Base-by-base conservation (phyloP, 495 filamentous ascomycete species). In the Tuber brumale region DNA sequence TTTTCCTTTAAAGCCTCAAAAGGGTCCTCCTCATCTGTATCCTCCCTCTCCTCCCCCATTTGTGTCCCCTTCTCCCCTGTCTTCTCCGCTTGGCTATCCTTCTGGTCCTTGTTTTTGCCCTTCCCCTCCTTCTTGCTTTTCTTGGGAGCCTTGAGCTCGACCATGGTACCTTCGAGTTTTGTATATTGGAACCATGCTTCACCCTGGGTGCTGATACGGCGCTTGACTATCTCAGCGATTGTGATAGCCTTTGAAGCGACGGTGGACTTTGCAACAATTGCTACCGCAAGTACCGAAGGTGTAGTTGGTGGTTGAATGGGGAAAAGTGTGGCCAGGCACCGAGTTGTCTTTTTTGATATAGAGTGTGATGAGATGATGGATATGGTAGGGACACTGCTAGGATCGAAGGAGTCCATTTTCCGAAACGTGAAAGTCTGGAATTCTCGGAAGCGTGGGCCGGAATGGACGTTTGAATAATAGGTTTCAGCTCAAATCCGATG, bases 121-220 rank as follows among this genome's bases (percentile, higher is more conserved):
- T 41, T 35, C 21, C 9, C 76, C 10, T 57, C 66, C 42, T n/a
- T 45, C 70, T 72, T 41, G 72, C 79, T 75, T 27, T 74, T 70
- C 57, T 16, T 66, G 27, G 57, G 57, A 35, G 57, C 57, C 57
- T 35, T 66, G 19, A 66, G 57, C 42, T 76, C 66, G 69, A 84
- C 81, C 70, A 85, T 82, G 41, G 83, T 72, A 72, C 85, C 78
- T 71, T 84, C 84, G 42, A 90, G 77, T 8, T 85, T 80, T 69
- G 87, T 88, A 76, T 93, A 93, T 81, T 92, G 89, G 79, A 84
- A 92, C 87, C 88, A 91, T 74, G 84, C 85, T 66, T 85, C 85
- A 1, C 86, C 85, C 66, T 82, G 81, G 72, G 87, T 85, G n/a
- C 75, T 84, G 69, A 93, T 84, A 42, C 89, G 86, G 35, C 89